Conservation (phyloP, 1,139 yeast genomes). For the Scheffersomyces lignicola region DNA sequence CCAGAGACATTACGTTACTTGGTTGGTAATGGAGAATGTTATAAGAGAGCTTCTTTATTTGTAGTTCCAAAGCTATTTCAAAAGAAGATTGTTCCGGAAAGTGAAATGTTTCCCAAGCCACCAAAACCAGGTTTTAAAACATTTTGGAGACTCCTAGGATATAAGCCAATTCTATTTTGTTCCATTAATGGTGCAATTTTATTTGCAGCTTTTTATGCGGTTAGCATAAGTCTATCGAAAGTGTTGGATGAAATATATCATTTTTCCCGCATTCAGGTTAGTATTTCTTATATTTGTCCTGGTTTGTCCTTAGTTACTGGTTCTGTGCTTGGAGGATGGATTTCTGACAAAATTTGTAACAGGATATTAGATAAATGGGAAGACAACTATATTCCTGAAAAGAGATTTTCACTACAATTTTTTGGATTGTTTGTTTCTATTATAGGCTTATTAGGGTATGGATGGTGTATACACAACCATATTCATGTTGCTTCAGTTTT, state of each 20-base stretch:
- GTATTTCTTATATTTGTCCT: conserved; percentile 55
- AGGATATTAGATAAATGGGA: conserved; percentile 23
- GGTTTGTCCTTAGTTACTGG: conserved; percentile 53
- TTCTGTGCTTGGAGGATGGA: conserved; percentile 50
- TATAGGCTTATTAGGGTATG: conserved; percentile 52
- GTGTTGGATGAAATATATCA: conserved; percentile 37
- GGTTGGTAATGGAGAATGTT: conserved; percentile 52
- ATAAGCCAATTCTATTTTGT: conserved; percentile 47
- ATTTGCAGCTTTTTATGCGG: conserved; percentile 57
- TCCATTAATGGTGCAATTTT: conserved; percentile 52
- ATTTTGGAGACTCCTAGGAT: conserved; percentile 37
- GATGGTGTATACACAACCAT: conserved; percentile 52
- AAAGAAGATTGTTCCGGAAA: conserved; percentile 22
- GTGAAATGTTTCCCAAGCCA: conserved; percentile 40
- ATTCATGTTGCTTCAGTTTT: conserved; percentile 45
- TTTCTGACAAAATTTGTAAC: conserved; percentile 43
- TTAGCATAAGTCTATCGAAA: conserved; percentile 51
- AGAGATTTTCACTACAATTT: conserved; percentile 45
- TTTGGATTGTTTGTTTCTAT: conserved; percentile 47
- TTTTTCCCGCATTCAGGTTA: conserved; percentile 35
- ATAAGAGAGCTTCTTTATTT: conserved; percentile 18
- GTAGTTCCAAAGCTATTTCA: conserved; percentile 32
- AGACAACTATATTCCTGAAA: conserved; percentile 42
- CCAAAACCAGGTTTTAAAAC: conserved; percentile 45
- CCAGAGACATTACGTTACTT: conserved; percentile 58